Conservation (phyloP, 495 filamentous ascomycete species). For the Neurospora sp. region DNA sequence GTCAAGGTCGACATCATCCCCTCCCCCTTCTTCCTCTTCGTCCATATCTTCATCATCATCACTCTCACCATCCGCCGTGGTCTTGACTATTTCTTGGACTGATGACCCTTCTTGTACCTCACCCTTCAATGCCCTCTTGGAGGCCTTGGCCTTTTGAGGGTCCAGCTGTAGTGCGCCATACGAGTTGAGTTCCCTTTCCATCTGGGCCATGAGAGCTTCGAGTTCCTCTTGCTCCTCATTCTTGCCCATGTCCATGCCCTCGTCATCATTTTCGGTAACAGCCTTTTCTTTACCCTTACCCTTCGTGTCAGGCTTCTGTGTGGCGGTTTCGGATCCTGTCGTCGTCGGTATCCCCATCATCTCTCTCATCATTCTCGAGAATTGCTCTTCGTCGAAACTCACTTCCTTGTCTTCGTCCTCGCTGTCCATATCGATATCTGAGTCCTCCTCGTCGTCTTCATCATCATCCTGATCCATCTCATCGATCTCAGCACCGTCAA, state of each 20-base stretch:
- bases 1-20: slow-evolving; percentile 60
- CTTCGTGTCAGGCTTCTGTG: slow-evolving; percentile 8
- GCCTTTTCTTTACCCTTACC: slow-evolving; percentile 11
- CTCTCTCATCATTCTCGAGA: slow-evolving; percentile 79
- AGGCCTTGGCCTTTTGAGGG: slow-evolving; percentile 12
- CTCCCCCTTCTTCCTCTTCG: slow-evolving; percentile 26
- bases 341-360: slow-evolving; percentile 74
- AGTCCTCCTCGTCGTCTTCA: slow-evolving; percentile 31
- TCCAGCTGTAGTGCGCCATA: slow-evolving; percentile 67
- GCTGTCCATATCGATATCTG: slow-evolving; percentile 30
- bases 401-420: slow-evolving; percentile 62
- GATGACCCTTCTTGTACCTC: slow-evolving; percentile 3
- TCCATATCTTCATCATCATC: not conserved
- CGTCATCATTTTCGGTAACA: slow-evolving; percentile 11
- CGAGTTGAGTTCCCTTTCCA: slow-evolving; percentile 72
- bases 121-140: slow-evolving; percentile 5
- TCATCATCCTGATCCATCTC: slow-evolving; percentile 57
- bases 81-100: not conserved
- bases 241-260: slow-evolving; percentile 23
- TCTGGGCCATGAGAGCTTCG: slow-evolving; percentile 57
- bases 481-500: slow-evolving; percentile 69
- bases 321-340: not conserved
- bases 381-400: slow-evolving; percentile 77
- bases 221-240: slow-evolving; percentile 68
- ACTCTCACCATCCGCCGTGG: slow-evolving; percentile 5